Evolutionary conservation across 2,329 filamentous ascomycete genomes (phyloP), one percentile per base, ranked within the genome.

Genomic region (Cladosporium sp.): DNA sequence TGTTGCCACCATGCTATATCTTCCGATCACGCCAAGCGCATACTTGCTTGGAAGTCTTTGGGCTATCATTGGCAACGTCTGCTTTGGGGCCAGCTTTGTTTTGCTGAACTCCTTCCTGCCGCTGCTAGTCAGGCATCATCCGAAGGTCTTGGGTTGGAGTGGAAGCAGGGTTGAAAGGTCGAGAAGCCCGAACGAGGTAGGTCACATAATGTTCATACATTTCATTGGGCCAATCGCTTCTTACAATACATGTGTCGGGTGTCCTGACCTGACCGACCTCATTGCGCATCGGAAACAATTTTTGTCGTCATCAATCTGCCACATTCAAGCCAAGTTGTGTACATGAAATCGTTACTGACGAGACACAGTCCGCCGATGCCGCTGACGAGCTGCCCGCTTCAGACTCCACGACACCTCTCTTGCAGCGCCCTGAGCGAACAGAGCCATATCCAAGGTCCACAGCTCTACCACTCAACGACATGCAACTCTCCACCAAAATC

Each of bases 91-190:
- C 18, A 97, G 93, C 0, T 98, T 97, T 76, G 95, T 99, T 2
- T 84, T 99, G 14, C 82, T 99, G 54, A 99, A 99, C 79, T 97
- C 93, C 0, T 99, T 97, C 73, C 82, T 99, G 51, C 95, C 95
- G 0, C 82, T 99, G 10, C 84, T 99, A 11, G 95, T 98, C 65
- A 87, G 94, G 56, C 88, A 96, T 75, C 93, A 98, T 76, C 92
- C 92, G 13, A 56, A 46, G 36, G 34, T 63, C 13, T 32, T 36
- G 25, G 16, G 30, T 1, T 6, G 57, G 28, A 18, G 23, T 16
- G n/a, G 5, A 26, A 21, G 54, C 16, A 58, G 32, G 21, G 13
- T 23, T 16, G 28, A 18, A 16, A 32, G n/a, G 16, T 18, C 21
- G 14, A 23, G 25, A n/a, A 10, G 6, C 30, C 1, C 32, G 11